phyloP scores from a whole-genome alignment of 257 asterid species.

The Solanum rostratum region DNA sequence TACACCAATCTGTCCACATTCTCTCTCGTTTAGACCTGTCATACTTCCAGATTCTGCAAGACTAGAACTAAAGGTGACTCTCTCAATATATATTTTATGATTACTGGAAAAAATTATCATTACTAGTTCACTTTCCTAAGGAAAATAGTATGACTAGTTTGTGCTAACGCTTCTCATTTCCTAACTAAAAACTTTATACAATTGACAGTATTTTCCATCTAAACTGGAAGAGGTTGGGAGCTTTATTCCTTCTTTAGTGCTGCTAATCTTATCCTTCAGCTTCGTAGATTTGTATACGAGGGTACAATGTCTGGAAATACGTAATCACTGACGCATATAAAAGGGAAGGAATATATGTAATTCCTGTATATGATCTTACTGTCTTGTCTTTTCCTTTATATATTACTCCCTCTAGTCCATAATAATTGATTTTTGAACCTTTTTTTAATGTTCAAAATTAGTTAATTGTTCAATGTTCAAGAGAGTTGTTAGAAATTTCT shows the following conservation, averaged over 20 bases:
- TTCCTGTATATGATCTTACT: background rate
- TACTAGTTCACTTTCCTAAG: background rate
- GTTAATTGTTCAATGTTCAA: no score
- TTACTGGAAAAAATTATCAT: background rate
- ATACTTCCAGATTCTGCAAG: slow-evolving; percentile 97
- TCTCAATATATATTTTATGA: background rate
- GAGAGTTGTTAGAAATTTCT: no score
- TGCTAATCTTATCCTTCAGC: background rate
- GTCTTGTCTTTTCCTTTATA: background rate
- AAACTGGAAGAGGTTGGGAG: background rate
- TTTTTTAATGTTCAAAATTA: no score
- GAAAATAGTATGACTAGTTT: background rate
- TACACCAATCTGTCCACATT: slow-evolving; percentile 97
- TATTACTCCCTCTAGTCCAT: no score
- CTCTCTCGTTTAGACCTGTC: slow-evolving; percentile 97
- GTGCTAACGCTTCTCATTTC: background rate
- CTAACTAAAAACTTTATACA: background rate
- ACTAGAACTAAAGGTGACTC: slow-evolving; percentile 76
- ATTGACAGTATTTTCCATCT: background rate
- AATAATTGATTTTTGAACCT: no score
- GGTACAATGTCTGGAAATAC: background rate
- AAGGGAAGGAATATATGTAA: background rate
- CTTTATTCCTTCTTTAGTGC: background rate
- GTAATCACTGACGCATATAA: background rate
- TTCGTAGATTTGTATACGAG: background rate